Evolutionary conservation across 179 eudicot genomes (phyloP), one percentile per base, ranked within the genome.

Genomic region (Spinacia oleracea): DNA sequence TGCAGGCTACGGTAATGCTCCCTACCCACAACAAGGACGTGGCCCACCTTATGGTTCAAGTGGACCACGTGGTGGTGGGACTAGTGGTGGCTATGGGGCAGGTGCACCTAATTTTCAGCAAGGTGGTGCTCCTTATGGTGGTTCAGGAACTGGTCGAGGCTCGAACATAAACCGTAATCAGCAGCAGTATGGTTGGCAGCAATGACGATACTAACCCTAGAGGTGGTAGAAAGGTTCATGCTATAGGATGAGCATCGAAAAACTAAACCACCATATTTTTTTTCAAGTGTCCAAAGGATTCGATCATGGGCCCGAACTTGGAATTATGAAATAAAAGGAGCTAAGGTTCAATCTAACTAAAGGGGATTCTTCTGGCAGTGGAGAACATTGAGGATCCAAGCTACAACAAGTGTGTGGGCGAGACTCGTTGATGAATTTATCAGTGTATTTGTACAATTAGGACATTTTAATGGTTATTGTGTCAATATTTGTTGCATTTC

Each of bases 171-270:
- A 86, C 71, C 88, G 97, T 20, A 92, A 89, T 81, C 94, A 91
- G 81, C 98, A 90, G 77, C 98, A 90, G 77, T 89, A 89, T 81
- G 91, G 92, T 40, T 91, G 96, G 92, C 93, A 89, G 83, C 92
- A 87, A 79, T 85, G 46, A 42, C 23, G 10, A 42, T 67, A 23
- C 9, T 25, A 50, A 8, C 5, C 53, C 15, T 9, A 23, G 11
- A 70, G 31, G 80, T 38, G 29, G 56, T 40, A n/a, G 45, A 68
- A 32, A 34, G 70, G 42, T 31, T 53, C 42, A 34, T 68, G 68
- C 58, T 46, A 15, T 62, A 63, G 6, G 46, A 20, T 31, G 46
- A 46, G 71, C 48, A 23, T 6, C 6, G 46, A 29, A 16, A 75
- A 35, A 45, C 20, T 51, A 10, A 1, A 5, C 20, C 20, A 55